These are phyloP conservation scores for Closterium sp. DNA, from an alignment of 139 green algal species.

Conservation along the genomic window DNA sequence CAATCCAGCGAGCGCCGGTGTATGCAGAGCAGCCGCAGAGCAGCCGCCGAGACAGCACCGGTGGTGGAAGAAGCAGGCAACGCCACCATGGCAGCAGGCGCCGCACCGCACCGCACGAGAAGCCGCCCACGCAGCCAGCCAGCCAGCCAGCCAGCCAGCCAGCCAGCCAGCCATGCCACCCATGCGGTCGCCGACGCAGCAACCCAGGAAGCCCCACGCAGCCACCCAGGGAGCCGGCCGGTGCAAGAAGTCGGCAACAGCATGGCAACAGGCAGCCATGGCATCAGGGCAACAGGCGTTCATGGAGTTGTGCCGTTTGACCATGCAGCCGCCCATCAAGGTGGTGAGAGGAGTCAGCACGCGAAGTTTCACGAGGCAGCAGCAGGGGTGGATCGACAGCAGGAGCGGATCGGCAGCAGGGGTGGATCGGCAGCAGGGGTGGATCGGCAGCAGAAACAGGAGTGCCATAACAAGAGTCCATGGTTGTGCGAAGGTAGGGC, in stretches of 20 bases:
- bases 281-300: not conserved
- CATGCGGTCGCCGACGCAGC: too few relatives aligned
- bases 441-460: too few relatives aligned
- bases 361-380: too few relatives aligned
- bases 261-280: not conserved
- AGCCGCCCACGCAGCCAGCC: not conserved
- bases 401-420: too few relatives aligned
- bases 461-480: not conserved
- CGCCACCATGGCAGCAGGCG: not conserved
- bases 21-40: too few relatives aligned
- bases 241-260: not conserved
- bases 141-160: not conserved
- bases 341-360: too few relatives aligned
- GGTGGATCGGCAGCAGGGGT: too few relatives aligned
- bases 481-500: not conserved
- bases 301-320: not conserved
- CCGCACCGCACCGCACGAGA: too few relatives aligned
- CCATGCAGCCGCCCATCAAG: too few relatives aligned
- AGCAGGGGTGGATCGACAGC: not conserved
- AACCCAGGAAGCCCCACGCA: too few relatives aligned
- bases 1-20: too few relatives aligned
- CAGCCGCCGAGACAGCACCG: not conserved
- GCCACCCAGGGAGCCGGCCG: not conserved
- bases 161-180: too few relatives aligned
- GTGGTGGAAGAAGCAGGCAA: not conserved